Conservation (phyloP, 78 protist species). For the Dictyostelium firmibasis region DNA sequence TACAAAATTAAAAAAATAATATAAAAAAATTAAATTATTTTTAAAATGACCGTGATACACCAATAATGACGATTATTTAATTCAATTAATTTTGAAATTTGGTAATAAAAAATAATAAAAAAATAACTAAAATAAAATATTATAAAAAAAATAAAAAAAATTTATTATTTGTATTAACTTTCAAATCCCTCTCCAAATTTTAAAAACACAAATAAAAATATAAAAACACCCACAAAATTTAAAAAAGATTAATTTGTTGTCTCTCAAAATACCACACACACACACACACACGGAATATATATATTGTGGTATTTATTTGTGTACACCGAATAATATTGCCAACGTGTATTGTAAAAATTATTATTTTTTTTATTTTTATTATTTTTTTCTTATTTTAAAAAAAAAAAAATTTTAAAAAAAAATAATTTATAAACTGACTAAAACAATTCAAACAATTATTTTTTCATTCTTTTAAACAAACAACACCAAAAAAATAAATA, state of each 20-base stretch:
- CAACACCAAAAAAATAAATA: background rate
- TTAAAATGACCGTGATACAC: too few species aligned
- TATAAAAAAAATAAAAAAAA: background rate
- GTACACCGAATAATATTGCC: background rate
- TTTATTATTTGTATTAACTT: too few species aligned
- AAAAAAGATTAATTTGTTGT: background rate
- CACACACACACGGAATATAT: background rate
- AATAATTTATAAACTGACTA: too few species aligned
- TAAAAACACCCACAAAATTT: background rate
- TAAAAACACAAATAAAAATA: background rate
- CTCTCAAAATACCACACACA: background rate
- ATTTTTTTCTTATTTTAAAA: background rate
- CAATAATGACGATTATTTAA: background rate
- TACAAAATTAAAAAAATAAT: too few species aligned
- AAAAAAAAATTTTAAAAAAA: background rate
- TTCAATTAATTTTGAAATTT: too few species aligned
- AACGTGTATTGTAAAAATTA: background rate
- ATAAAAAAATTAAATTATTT: too few species aligned
- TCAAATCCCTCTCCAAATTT: background rate
- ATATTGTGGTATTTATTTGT: background rate
- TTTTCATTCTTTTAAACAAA: background rate
- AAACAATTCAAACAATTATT: background rate
- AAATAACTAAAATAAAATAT: background rate
- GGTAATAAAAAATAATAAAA: too few species aligned
- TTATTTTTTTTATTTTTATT: background rate